Base-by-base conservation (phyloP, 2,329 filamentous ascomycete genomes). In the Gaeumannomyces sp. region DNA sequence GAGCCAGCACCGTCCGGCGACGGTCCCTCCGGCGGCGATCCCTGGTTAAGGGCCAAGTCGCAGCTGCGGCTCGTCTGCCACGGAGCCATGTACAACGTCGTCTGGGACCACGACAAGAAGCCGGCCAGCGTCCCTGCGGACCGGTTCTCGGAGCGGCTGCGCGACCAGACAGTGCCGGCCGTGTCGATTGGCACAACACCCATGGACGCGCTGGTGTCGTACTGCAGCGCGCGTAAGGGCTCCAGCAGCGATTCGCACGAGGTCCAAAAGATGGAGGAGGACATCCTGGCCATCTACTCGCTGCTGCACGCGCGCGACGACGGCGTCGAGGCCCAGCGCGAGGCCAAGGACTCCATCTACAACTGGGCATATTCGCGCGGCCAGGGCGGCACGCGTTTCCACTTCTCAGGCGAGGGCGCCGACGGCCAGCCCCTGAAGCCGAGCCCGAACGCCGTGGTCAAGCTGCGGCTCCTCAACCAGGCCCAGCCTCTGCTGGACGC, bases 101-200 rank as follows among this genome's bases (percentile, higher is more conserved):
- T 59, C 1, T 80, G 76, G 76, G 68, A 77, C 38, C n/a, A 59
- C 2, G 62, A 67, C 2, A 65, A 68, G 0, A 72, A 72, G 59
- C 76, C 77, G 0, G 38, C 60, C 3, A 69, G 53, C 0, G 67
- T 74, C 0, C 76, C 73, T 0, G 77, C 77, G 0, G 73, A 80
- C 53, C 53, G 65, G 0, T 70, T 62, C 50, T 64, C 62, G 8
- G 61, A 66, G 2, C 62, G 61, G 13, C 68, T 75, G 4, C 66
- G 67, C 0, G 64, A 72, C 16, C 67, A 68, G 25, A 66, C 53
- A 10, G 57, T 59, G 4, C 29, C 67, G 7, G 69, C 73, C 0
- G 59, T 76, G 0, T 69, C 77, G 0, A 70, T 79, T 0, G 78
- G 78, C 0, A 77, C 75, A 0, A 77, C 76, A 1, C 73, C 77